These are phyloP conservation scores for Trichoderma sp. DNA, from an alignment of 2,329 filamentous ascomycete genomes.

Conservation along the genomic window DNA sequence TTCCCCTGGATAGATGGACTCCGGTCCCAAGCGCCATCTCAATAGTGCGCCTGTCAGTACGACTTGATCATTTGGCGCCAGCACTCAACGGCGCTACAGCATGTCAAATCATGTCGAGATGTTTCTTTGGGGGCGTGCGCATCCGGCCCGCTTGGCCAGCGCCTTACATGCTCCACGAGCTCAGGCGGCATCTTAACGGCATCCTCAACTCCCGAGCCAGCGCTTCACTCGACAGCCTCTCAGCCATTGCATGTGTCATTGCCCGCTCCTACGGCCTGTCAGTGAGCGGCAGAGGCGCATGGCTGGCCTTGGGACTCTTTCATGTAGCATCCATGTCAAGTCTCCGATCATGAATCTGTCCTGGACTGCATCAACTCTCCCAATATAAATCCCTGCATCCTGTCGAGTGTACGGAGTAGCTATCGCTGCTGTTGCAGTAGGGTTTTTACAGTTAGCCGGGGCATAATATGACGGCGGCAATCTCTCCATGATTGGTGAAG, in stretches of 20 bases:
- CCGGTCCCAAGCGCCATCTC: not conserved
- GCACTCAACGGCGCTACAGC: not conserved
- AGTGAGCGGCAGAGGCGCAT: not conserved
- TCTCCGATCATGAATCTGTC: not conserved
- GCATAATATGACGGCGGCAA: not conserved
- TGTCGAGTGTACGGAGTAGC: not conserved
- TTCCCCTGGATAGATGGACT: not conserved
- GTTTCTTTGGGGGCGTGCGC: not conserved
- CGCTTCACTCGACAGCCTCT: not conserved
- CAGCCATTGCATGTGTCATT: not conserved
- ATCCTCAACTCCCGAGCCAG: not conserved
- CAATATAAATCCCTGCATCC: not conserved
- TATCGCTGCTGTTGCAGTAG: not conserved
- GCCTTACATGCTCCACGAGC: not conserved
- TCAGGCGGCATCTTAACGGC: not conserved
- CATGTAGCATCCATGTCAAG: not conserved
- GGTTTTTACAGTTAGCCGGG: not conserved
- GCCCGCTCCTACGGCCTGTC: not conserved
- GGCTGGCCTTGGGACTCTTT: not conserved
- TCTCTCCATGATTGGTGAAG: not conserved
- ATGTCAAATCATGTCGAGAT: not conserved
- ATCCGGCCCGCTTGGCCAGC: not conserved
- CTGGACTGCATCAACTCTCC: not conserved
- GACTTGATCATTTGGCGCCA: not conserved
- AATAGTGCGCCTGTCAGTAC: not conserved